Conservation (phyloP, 352 stramenopile genomes). For the Pythium phragmitis region DNA sequence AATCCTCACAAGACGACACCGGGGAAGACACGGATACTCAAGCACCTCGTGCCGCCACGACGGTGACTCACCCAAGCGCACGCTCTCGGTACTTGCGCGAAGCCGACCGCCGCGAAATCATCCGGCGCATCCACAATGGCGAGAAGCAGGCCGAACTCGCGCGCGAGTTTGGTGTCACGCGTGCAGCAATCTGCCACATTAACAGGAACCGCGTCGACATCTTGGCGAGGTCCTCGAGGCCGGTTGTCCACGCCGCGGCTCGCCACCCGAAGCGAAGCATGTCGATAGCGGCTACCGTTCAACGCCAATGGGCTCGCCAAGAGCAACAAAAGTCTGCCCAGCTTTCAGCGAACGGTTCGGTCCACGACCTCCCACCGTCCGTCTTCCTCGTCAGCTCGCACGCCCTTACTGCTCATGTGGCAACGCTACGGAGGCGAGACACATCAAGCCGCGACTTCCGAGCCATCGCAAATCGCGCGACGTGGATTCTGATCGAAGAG, state of each 20-base stretch:
- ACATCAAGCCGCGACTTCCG: slow-evolving; percentile 12
- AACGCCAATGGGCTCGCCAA: not conserved
- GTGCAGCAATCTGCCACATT: slow-evolving; percentile 73
- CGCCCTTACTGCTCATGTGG: slow-evolving; percentile 23
- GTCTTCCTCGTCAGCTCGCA: slow-evolving; percentile 19
- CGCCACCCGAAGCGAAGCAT: slow-evolving; percentile 30
- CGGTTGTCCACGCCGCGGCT: slow-evolving; percentile 19
- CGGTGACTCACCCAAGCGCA: no score
- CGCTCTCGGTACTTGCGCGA: slow-evolving; percentile 45
- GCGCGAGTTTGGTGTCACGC: slow-evolving; percentile 64
- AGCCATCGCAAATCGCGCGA: slow-evolving; percentile 15
- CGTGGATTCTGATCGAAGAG: slow-evolving; percentile 34
- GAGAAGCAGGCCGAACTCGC: slow-evolving; percentile 64
- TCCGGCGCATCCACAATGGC: slow-evolving; percentile 63
- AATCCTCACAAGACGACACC: no score
- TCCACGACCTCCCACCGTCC: no score
- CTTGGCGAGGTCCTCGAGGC: slow-evolving; percentile 33
- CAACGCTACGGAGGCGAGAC: slow-evolving; percentile 17
- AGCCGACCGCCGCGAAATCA: slow-evolving; percentile 58
- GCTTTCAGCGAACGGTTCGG: no score
- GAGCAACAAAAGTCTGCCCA: not conserved
- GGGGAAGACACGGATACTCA: no score
- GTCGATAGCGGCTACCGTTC: slow-evolving; percentile 16
- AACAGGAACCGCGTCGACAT: slow-evolving; percentile 79
- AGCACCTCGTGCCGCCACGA: no score